Percentiles rank a stretch among this genome's conserved stretches.
Conservation (phyloP, 768 basidiomycete species). For the Leccinum longicurvipes region DNA sequence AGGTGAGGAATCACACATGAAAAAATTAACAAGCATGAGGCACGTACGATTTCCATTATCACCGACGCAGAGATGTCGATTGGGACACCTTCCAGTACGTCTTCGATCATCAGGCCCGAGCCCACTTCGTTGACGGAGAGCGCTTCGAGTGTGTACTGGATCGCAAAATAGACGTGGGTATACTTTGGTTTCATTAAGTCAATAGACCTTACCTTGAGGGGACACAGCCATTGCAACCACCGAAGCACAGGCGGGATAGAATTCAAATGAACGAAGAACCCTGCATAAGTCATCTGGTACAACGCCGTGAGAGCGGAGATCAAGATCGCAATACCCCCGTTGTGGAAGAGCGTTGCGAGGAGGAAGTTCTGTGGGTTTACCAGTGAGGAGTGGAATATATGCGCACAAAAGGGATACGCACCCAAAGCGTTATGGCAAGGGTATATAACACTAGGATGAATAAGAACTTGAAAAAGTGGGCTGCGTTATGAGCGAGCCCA, state of each 20-base stretch:
- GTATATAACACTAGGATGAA: conserved; percentile 85
- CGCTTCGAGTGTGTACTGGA: conserved; percentile 69
- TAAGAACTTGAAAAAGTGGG: conserved; percentile 92
- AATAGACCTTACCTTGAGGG: conserved; percentile 51
- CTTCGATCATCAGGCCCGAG: conserved; percentile 80
- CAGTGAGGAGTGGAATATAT: background rate
- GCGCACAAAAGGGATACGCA: conserved; percentile 36
- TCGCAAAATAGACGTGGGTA: background rate
- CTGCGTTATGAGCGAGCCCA: conserved; percentile 72
- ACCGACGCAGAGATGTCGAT: conserved; percentile 74
- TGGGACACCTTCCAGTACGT: conserved; percentile 77
- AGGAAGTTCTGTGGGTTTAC: conserved; percentile 72
- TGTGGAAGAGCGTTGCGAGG: conserved; percentile 76
- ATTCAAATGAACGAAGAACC: conserved; percentile 87
- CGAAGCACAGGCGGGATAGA: conserved; percentile 87
- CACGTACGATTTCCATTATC: conserved; percentile 78
- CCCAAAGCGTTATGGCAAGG: conserved; percentile 82
- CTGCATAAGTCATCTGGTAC: conserved; percentile 85
- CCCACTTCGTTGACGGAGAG: conserved; percentile 90
- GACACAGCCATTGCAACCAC: conserved; percentile 91
- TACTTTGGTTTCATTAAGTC: background rate
- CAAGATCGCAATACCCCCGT: conserved; percentile 89
- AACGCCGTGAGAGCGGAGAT: conserved; percentile 72
- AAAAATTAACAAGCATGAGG: background rate
- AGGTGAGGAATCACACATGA: background rate